Percentiles rank a stretch among this genome's conserved stretches.
Evolutionary conservation across 2,329 filamentous ascomycete genomes (phyloP).

Genomic region (Penicillium concentricum): DNA sequence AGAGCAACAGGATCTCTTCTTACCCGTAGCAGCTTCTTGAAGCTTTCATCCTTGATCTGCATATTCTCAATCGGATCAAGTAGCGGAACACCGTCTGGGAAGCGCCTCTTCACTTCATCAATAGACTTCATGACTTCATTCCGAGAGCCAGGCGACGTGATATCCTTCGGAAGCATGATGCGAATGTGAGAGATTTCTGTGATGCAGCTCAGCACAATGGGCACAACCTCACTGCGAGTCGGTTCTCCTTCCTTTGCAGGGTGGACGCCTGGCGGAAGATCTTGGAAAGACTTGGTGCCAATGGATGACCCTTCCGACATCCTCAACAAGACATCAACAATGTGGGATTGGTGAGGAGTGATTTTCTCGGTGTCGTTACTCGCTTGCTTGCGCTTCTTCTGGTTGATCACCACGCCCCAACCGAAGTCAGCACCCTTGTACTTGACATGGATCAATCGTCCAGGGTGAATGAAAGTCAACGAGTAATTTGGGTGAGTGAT

Average conservation of each 20-base stretch:
- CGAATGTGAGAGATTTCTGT: constrained; percentile 81
- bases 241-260: constrained; percentile 63
- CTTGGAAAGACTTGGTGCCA: constrained; percentile 59
- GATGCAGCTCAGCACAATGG: constrained; percentile 81
- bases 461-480: constrained; percentile 77
- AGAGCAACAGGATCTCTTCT: constrained; percentile 20
- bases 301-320: constrained; percentile 55
- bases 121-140: constrained; percentile 67
- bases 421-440: constrained; percentile 80
- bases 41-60: constrained; percentile 86
- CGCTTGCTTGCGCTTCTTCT: constrained; percentile 61
- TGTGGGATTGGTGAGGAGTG: constrained; percentile 71
- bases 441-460: constrained; percentile 84
- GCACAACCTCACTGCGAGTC: constrained; percentile 76
- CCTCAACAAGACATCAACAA: constrained; percentile 77
- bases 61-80: constrained; percentile 96
- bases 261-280: constrained; percentile 62
- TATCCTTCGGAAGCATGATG: constrained; percentile 76
- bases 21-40: constrained; percentile 80
- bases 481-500: constrained; percentile 91
- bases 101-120: constrained; percentile 77
- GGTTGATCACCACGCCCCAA: constrained; percentile 87
- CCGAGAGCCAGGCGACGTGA: constrained; percentile 66
- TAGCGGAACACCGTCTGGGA: constrained; percentile 86
- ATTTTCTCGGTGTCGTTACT: constrained; percentile 68